Evolutionary conservation across 2,329 filamentous ascomycete genomes (phyloP).

Genomic region (Trichophyton schoenleinii): DNA sequence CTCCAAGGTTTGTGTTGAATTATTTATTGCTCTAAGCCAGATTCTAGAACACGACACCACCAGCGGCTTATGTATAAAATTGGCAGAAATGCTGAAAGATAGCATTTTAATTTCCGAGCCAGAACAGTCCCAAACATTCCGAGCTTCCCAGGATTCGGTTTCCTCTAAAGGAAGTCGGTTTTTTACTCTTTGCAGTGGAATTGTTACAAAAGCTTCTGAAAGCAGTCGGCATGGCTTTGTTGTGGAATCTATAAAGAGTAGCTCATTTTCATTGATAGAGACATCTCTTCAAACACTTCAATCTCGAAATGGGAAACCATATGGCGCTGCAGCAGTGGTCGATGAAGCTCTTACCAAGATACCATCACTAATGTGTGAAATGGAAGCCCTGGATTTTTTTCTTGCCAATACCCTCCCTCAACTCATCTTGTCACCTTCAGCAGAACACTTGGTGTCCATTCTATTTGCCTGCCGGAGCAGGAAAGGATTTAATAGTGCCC

Average conservation of each 20-base stretch:
- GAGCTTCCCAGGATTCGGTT: slow-evolving; percentile 57
- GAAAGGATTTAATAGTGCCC: slow-evolving; percentile 28
- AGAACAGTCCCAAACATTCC: slow-evolving; percentile 67
- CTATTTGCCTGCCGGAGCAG: slow-evolving; percentile 45
- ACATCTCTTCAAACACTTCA: slow-evolving; percentile 40
- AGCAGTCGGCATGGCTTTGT: slow-evolving; percentile 19
- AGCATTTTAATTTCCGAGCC: slow-evolving; percentile 63
- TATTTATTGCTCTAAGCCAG: slow-evolving; percentile 26
- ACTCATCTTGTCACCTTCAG: slow-evolving; percentile 57
- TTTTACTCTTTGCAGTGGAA: slow-evolving; percentile 43
- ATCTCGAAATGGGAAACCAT: slow-evolving; percentile 51
- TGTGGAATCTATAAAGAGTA: slow-evolving; percentile 26
- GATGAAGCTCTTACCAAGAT: slow-evolving; percentile 39
- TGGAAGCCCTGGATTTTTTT: slow-evolving; percentile 38
- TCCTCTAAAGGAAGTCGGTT: slow-evolving; percentile 56
- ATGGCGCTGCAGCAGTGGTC: slow-evolving; percentile 49
- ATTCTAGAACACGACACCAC: slow-evolving; percentile 39
- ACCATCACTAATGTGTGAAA: slow-evolving; percentile 29
- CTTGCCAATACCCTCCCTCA: slow-evolving; percentile 44
- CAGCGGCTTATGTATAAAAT: slow-evolving; percentile 47
- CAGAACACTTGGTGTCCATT: slow-evolving; percentile 51
- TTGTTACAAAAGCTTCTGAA: slow-evolving; percentile 20
- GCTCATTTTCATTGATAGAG: slow-evolving; percentile 30
- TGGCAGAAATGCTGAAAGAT: slow-evolving; percentile 51
- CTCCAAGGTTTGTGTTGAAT: slow-evolving; percentile 28